These are phyloP conservation scores for Penicillium crystallinum DNA, from an alignment of 495 filamentous ascomycete species.

Conservation along the genomic window DNA sequence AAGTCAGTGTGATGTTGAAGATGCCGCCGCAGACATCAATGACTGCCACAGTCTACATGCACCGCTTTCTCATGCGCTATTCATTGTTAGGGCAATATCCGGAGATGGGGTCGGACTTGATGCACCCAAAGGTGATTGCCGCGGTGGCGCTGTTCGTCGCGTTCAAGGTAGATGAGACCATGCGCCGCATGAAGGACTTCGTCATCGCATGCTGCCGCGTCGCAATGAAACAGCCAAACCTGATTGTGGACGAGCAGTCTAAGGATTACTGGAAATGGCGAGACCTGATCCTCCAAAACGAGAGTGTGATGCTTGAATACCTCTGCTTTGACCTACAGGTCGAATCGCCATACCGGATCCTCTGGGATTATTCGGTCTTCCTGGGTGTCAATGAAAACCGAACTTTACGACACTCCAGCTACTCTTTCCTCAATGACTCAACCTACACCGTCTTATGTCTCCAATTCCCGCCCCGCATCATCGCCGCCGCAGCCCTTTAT, in stretches of 20 bases:
- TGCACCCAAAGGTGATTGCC: constrained; percentile 86
- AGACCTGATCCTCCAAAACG: constrained; percentile 83
- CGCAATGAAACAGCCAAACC: constrained; percentile 84
- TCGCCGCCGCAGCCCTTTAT: constrained; percentile 83
- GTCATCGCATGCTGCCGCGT: constrained; percentile 90
- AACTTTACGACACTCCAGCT: constrained; percentile 72
- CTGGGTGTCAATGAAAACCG: constrained; percentile 68
- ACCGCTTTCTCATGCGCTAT: constrained; percentile 89
- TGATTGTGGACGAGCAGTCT: constrained; percentile 86
- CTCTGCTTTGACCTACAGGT: constrained; percentile 92
- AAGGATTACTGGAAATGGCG: constrained; percentile 98
- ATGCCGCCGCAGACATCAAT: constrained; percentile 86
- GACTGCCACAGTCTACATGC: constrained; percentile 89
- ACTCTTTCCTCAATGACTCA: constrained; percentile 89
- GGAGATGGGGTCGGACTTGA: constrained; percentile 33
- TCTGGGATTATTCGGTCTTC: constrained; percentile 70
- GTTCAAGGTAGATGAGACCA: constrained; percentile 94
- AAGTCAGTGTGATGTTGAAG: constrained; percentile 88
- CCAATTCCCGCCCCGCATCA: constrained; percentile 68
- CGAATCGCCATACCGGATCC: constrained; percentile 73
- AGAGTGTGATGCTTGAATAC: constrained; percentile 85
- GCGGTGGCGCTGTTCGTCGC: constrained; percentile 88
- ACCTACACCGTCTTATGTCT: constrained; percentile 79
- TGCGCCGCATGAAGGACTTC: constrained; percentile 86
- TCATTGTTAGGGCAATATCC: constrained; percentile 52